Base-by-base conservation (phyloP, 73 alveolate species). In the Tetrahymena borealis region DNA sequence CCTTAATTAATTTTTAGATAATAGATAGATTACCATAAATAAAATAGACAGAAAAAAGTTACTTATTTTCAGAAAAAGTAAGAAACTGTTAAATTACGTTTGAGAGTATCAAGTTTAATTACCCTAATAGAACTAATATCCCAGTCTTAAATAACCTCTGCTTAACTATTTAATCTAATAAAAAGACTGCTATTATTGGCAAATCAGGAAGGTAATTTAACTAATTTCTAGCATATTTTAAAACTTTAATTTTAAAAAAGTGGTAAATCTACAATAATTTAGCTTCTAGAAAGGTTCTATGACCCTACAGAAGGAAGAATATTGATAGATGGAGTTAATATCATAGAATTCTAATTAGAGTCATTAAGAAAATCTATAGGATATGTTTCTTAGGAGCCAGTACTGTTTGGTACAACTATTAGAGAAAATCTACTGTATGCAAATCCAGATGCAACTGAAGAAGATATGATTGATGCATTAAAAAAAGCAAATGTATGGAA, bases 331-430 rank as follows among this genome's bases (percentile, higher is more conserved):
- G 98, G 96, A 41, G 85, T 96, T 4, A 94, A 96, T 91, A 91
- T 96, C 32, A 96, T 95, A 77, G 96, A 95, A 40, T 79, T 93
- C n/a, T 78, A 95, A 91, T 78, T 96, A 43, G 90, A 78, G 77
- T 93, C 95, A 85, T 79, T 96, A 38, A 97, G 99, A 91, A 91
- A 95, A 40, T 91, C 95, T 92, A 96, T 98, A 11, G 99, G 99
- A 35, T 94, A 96, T 91, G 99, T 98, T 0, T 97, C 98, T 91
- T 96, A 98, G 79, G 99, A 98, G 78, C 99, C 99, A n/a, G 96
- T 97, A 1, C 92, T 98, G 78, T 97, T 98, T 91, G 97, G 95
- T 31, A 93, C 97, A 78, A 92, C 98, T 42, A 94, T 97, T 38
- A 96, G 95, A 90, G 98, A 98, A 41, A 98, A 98, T 92, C 78